Percentiles rank a stretch among this genome's conserved stretches.
Evolutionary conservation across 1,284 basidiomycete species (phyloP).

Genomic region (Neotropicomus parvogracilis): DNA sequence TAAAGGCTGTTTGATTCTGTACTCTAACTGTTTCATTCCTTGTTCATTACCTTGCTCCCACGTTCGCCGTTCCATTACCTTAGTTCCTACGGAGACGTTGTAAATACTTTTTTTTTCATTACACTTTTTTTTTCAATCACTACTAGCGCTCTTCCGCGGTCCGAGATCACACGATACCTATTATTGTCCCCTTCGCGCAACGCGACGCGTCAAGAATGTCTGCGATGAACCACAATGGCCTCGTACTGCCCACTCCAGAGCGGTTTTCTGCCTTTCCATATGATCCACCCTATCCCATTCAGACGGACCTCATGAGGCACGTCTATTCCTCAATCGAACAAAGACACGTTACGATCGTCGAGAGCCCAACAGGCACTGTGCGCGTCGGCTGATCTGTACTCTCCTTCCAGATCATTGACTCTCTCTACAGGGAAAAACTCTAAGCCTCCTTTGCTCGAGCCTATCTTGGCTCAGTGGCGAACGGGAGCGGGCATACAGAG

Average conservation of each 20-base stretch:
- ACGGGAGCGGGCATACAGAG: slow-evolving; percentile 60
- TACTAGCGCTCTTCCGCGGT: no score
- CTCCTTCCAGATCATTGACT: slow-evolving; percentile 3
- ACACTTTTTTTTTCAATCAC: no score
- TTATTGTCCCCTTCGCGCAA: not conserved
- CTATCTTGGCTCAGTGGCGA: slow-evolving; percentile 80
- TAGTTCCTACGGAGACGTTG: slow-evolving; percentile 23
- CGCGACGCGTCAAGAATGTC: slow-evolving; percentile 11
- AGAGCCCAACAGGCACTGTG: slow-evolving; percentile 85
- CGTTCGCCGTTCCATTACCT: slow-evolving; percentile 18
- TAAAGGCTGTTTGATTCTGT: slow-evolving; percentile 26
- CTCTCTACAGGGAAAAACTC: slow-evolving; percentile 69
- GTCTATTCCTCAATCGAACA: slow-evolving; percentile 80
- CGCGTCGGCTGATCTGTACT: slow-evolving; percentile 19
- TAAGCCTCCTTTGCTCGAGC: slow-evolving; percentile 79
- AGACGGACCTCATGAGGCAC: slow-evolving; percentile 85
- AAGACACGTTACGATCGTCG: slow-evolving; percentile 74
- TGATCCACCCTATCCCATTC: slow-evolving; percentile 80
- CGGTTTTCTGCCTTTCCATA: slow-evolving; percentile 79
- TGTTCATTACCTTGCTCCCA: slow-evolving; percentile 17
- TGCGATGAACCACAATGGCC: slow-evolving; percentile 16
- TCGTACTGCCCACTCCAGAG: slow-evolving; percentile 54
- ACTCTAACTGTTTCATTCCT: slow-evolving; percentile 20
- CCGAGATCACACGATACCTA: slow-evolving; percentile 12
- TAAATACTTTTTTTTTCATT: slow-evolving; percentile 27